Base-by-base conservation (phyloP, 495 filamentous ascomycete species). In the Podospora pseudocomata region DNA sequence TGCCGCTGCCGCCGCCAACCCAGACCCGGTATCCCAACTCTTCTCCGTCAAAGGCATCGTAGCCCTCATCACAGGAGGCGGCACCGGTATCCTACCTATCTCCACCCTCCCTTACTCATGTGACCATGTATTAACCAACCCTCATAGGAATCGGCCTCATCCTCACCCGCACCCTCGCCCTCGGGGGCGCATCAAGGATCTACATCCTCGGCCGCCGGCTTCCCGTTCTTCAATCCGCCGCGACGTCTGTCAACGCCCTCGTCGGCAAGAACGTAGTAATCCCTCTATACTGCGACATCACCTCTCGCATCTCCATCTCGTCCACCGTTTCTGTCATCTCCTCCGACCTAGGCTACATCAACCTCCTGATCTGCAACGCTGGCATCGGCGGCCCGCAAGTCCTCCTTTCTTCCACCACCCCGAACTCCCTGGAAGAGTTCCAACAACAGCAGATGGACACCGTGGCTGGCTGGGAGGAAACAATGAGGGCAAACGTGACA, bases 151-250 rank as follows among this genome's bases (percentile, higher is more conserved):
- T 91, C 70, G 90, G 90, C 20, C 75, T 86, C 18, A 88, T 88
- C 83, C 90, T 91, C 77, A 82, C 90, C 9, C 83, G 83, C 67
- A 88, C 89, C 28, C 83, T 93, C 4, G 87, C 81, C 28, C 67
- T 67, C 13, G 75, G 68, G 26, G 90, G 91, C 15, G 90, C 91
- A 9, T 68, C 78, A 16, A 87, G 86, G 66, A 86, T 93, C 27
- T 93, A 91, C 83, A 91, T 93, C 63, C 71, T 89, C 54, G 90
- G 90, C n/a, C 83, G 91, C 30, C 84, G 89, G 11, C 72, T 84
- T 54, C 81, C 87, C 20, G 78, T 85, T 0, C 83, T 91, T 0
- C 76, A 87, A 59, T 74, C 79, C 39, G 84, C 86, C 16, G 82
- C 84, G 2, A 74, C 77, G 7, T 65, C 71, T 3, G 71, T 80